A percentile compares a stretch with the other conserved stretches of the same genome.
These are phyloP conservation scores for Trichophyton simii DNA, from an alignment of 2,329 filamentous ascomycete species.

Conservation along the genomic window DNA sequence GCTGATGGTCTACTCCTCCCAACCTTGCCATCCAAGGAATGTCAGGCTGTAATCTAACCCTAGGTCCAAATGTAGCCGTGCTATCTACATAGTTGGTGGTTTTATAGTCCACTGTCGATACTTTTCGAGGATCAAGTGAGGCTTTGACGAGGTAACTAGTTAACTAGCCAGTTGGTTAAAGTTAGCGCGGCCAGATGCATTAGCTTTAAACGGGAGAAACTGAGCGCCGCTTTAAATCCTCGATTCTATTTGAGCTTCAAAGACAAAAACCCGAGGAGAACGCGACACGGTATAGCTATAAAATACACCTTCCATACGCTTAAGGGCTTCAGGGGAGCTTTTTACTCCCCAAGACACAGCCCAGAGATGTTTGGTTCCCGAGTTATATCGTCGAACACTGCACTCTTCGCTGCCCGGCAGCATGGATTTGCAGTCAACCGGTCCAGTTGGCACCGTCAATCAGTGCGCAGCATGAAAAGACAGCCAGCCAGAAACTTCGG, in stretches of 20 bases:
- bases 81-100: neutral
- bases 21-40: neutral
- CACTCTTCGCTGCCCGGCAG: neutral
- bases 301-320: neutral
- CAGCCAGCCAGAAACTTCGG: neutral
- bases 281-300: too few relatives aligned
- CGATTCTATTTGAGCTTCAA: neutral
- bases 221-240: neutral
- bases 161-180: neutral
- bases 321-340: neutral
- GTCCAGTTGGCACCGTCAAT: neutral
- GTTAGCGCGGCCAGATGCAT: neutral
- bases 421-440: neutral
- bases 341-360: neutral
- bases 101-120: too few relatives aligned
- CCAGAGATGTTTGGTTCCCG: conserved; percentile 11
- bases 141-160: too few relatives aligned
- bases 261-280: neutral
- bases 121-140: too few relatives aligned
- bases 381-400: conserved; percentile 7
- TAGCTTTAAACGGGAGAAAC: neutral
- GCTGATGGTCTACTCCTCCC: neutral
- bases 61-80: neutral
- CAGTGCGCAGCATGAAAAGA: neutral
- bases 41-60: neutral